Evolutionary conservation across 1,139 yeast species (phyloP), one percentile per base, ranked within the genome.

Genomic region (Barnettozyma hawaiiensis): DNA sequence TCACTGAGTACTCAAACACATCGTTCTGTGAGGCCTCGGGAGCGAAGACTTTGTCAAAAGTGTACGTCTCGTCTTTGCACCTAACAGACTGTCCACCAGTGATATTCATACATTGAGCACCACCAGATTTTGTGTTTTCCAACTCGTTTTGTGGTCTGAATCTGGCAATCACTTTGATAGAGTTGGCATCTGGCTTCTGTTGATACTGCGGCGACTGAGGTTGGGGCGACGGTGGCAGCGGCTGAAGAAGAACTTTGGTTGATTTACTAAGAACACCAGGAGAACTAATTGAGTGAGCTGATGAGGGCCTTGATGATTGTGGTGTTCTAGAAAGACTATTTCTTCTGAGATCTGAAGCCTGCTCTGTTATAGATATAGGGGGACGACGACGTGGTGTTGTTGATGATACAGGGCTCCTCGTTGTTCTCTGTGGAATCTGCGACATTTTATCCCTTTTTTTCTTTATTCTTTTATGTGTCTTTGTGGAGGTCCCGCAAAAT

Each of bases 31-130:
- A 55, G 4, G 79, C 50, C 1, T 60, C 57, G 2, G 70, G 66
- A 26, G 66, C 72, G 54, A 85, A 85, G 1, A 85, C 81, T 31
- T 76, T 64, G 59, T 87, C 96, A 60, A 79, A 87, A 0, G 80
- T 71, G 54, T 79, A 86, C 0, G 35, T 18, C 26, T 53, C 55
- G 11, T 46, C 46, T 6, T 41, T 44, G 3, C 52, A 18, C 59
- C 65, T 60, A 11, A 65, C 63, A 11, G 62, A 46, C 19, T 54
- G 47, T 11, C 68, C 75, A 40, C 62, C 63, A 1, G 61, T 54
- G 42, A 65, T 61, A 5, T 56, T 55, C 2, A 64, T 62, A 6
- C 61, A 47, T 10, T 42, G 36, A 2, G 51, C 47, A 19, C 48
- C 47, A 8, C 51, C 49, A 10, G 46, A 35, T 47, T 49, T 34